Base-by-base conservation (phyloP, 179 eudicot species). In the Beta macrorhiza region DNA sequence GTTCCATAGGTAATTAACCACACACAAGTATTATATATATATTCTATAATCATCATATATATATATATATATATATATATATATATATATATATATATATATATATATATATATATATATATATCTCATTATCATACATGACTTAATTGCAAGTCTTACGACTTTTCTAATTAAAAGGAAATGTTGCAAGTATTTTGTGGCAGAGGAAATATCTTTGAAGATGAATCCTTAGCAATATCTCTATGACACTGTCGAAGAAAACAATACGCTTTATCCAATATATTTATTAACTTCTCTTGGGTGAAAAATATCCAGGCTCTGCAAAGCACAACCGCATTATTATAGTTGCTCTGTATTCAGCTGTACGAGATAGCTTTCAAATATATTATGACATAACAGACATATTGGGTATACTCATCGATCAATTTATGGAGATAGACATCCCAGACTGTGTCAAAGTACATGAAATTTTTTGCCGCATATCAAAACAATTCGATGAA, bases 401-500 rank as follows among this genome's bases (percentile, higher is more conserved):
- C 67, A 83, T 89, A 20, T 73, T 89, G 44, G 85, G 87, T 32
- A 64, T 87, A 69, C 84, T 96, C 15, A 86, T 92, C 22, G 96
- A 91, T 29, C 87, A 84, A 32, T 93, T 95, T 85, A 80, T 83
- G 83, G 90, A 88, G 77, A 84, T 96, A 9, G 91, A 90, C 4
- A 49, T 90, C 10, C 67, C 88, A 3, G 91, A 93, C 0, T 88
- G 90, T 62, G 80, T 87, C 44, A 90, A 85, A 73, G 91, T 89
- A 32, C 78, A 87, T 53, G 92, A 92, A 7, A 87, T 90, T 64
- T 91, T 91, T 75, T 67, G 82, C 51, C 91, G 97, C 0, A 75
- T 90, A 17, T 82, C 92, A 9, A 94, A 94, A 76, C 97, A 93
- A 80, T 91, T 89, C 5, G 94, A 94, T 7, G 97, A 96, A 81